Conservation (phyloP, 2,329 filamentous ascomycete genomes). For the Ophiostoma perfectum region DNA sequence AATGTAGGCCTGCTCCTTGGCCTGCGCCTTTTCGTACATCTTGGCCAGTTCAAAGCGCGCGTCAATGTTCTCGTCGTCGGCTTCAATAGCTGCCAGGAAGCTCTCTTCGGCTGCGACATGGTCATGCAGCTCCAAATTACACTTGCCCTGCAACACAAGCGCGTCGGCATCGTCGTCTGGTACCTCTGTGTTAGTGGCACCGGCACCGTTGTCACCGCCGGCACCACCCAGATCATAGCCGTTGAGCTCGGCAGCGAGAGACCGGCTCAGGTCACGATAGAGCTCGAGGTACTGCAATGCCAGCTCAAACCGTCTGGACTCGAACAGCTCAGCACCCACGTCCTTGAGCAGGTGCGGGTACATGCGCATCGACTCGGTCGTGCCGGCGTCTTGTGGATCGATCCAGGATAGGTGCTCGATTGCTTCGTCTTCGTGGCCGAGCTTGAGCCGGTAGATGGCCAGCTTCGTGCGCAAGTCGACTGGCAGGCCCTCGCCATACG, state of each 20-base stretch:
- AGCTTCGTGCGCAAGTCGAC: constrained; percentile 79
- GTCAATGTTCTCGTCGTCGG: constrained; percentile 66
- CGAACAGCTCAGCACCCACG: constrained; percentile 46
- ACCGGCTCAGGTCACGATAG: constrained; percentile 45
- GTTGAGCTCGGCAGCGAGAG: constrained; percentile 25
- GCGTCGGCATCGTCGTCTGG: constrained; percentile 41
- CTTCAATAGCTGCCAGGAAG: constrained; percentile 68
- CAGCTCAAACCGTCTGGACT: constrained; percentile 32
- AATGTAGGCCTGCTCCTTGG: constrained; percentile 70
- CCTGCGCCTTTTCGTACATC: constrained; percentile 71
- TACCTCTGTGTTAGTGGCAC: neutral
- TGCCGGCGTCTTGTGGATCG: constrained; percentile 53
- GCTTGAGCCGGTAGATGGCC: constrained; percentile 72
- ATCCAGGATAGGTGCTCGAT: constrained; percentile 65
- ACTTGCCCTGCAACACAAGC: constrained; percentile 56
- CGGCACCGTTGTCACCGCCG: neutral
- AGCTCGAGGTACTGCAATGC: constrained; percentile 55
- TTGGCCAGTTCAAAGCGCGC: constrained; percentile 75
- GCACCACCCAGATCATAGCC: neutral
- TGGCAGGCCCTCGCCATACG: constrained; percentile 70
- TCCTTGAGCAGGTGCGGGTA: constrained; percentile 78
- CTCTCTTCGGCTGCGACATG: constrained; percentile 68
- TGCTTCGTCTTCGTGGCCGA: constrained; percentile 66
- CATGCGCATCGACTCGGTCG: constrained; percentile 51
- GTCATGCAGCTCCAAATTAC: constrained; percentile 60